phyloP scores from a whole-genome alignment of 2,329 filamentous ascomycete genomes.

The Neoarthrinium moseri region DNA sequence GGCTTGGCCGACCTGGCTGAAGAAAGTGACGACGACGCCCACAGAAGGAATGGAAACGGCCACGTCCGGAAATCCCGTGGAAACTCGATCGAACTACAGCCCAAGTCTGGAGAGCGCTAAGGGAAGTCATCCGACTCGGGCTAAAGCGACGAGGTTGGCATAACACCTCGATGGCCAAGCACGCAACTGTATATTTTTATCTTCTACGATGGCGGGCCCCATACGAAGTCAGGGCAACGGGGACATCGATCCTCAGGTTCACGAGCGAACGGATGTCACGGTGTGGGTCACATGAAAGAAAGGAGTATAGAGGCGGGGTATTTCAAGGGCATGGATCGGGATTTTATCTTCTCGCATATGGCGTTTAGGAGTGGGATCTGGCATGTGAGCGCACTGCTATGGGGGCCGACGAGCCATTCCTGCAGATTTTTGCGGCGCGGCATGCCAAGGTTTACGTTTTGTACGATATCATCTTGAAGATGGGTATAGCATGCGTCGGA shows the following conservation, averaged over 20 bases:
- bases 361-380: constrained; percentile 4
- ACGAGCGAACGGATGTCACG: constrained; percentile 3
- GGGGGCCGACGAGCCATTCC: too few relatives aligned
- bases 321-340: constrained; percentile 2
- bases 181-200: constrained; percentile 9
- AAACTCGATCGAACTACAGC: constrained; percentile 50
- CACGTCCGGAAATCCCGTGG: constrained; percentile 36
- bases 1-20: constrained; percentile 78
- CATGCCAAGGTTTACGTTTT: too few relatives aligned
- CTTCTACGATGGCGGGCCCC: neutral
- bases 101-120: constrained; percentile 31
- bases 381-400: too few relatives aligned
- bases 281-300: constrained; percentile 4
- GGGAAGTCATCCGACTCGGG: neutral
- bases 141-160: neutral
- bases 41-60: constrained; percentile 40
- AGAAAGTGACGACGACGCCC: constrained; percentile 66
- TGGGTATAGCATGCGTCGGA: too few relatives aligned
- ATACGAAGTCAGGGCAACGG: too few relatives aligned
- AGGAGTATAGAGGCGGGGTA: constrained; percentile 9
- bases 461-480: too few relatives aligned
- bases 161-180: neutral
- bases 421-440: too few relatives aligned
- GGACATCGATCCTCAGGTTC: neutral
- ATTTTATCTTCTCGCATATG: constrained; percentile 7